Evolutionary conservation across 192 early-diverging fungal genomes (phyloP), one percentile per base, ranked within the genome.

Genomic region (Kappamyces sp.): DNA sequence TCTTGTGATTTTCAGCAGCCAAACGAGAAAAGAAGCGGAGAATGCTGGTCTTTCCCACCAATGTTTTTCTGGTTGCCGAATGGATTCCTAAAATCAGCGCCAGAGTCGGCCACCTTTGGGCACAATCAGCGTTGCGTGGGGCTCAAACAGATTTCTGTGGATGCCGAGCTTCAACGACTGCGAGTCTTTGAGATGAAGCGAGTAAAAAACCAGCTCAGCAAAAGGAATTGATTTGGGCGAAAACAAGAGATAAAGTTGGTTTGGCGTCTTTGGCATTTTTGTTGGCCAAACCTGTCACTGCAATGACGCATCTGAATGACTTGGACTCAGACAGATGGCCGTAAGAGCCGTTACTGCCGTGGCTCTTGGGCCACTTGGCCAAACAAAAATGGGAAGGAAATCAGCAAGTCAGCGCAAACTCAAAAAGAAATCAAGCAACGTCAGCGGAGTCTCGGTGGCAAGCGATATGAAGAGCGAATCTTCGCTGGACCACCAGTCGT

Each of bases 1-100:
- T 22, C 22, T 22, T 11, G 15, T 57, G 9, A 41, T 22, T 11
- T 12, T 14, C 15, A 12, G 12, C 46, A 22, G 31, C 30, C 45
- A 51, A 55, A 5, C 65, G 38, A 11, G 65, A 46, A 50, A 66
- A 54, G 60, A 43, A 66, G 48, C 65, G 65, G 12, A 45, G 39
- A 39, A 66, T 66, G n/a, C 33, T 34, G n/a, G 53, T n/a, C 47
- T 66, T 66, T 2, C 65, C 65, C 6, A 33, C 37, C 4, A 66
- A n/a, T 8, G 34, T 22, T 45, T 34, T 47, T 66, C 22, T 38
- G 30, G 14, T 31, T 9, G 34, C 46, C 31, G 49, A 61, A 61
- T 32, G 53, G 42, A 22, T 22, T 22, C 22, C 22, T 22, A 22
- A 22, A 22, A 22, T 22, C 22, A 22, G 22, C 22, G 22, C 22